These are phyloP conservation scores for Stentor coeruleus DNA, from an alignment of 73 alveolate species.

Conservation along the genomic window DNA sequence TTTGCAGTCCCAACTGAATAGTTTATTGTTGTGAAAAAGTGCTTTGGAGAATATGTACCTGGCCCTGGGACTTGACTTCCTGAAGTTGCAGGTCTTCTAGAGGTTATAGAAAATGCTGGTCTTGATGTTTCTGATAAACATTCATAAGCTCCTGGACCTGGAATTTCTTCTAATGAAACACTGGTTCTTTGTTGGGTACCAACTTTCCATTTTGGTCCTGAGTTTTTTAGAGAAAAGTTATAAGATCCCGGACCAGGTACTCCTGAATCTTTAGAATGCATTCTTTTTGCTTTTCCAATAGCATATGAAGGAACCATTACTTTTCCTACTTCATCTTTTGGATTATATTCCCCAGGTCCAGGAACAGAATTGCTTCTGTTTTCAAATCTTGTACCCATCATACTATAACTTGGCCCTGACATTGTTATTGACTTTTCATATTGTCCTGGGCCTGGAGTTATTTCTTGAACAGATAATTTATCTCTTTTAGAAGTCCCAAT, in stretches of 20 bases:
- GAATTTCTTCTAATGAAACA: not conserved
- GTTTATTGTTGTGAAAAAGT: not conserved
- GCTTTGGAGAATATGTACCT: conserved; percentile 13
- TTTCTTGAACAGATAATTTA: not conserved
- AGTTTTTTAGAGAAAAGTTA: too few species aligned
- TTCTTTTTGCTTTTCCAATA: conserved; percentile 15
- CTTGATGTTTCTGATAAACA: not conserved
- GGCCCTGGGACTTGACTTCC: conserved; percentile 18
- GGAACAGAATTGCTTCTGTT: not conserved
- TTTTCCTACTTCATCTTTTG: not conserved
- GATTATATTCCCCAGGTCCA: conserved; percentile 15
- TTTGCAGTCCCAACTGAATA: conserved; percentile 1
- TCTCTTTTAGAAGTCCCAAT: conserved; percentile 21
- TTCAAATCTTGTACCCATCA: not conserved
- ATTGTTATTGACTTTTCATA: not conserved
- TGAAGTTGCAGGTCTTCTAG: not conserved
- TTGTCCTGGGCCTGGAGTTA: conserved; percentile 13
- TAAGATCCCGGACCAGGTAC: conserved; percentile 25
- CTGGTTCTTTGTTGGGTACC: not conserved
- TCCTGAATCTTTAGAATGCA: not conserved
- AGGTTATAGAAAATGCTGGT: not conserved
- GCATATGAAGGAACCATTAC: not conserved
- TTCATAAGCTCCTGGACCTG: conserved; percentile 17
- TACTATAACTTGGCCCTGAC: conserved; percentile 2
- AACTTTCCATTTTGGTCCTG: conserved; percentile 10